Evolutionary conservation across 169 alveolate species (phyloP).

Genomic region (Babesia sp.): DNA sequence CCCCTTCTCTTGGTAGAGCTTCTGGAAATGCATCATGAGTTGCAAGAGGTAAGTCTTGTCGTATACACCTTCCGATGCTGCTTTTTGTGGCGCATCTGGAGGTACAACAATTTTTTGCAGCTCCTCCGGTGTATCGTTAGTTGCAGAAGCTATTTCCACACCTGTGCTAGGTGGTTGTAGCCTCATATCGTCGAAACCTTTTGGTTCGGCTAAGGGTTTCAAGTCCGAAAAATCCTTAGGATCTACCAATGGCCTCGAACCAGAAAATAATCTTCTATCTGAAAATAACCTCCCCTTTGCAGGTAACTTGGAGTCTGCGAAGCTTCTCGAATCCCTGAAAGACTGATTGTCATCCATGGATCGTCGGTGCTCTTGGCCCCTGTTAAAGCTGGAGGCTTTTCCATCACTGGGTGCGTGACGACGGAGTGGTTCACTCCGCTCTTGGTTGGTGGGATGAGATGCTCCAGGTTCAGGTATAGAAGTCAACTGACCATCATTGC

Average conservation of each 20-base stretch:
- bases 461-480: not conserved
- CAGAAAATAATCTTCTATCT: not conserved
- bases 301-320: not conserved
- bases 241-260: not conserved
- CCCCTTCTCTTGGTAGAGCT: constrained; percentile 2
- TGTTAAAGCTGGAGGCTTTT: not conserved
- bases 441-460: not conserved
- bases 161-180: not conserved
- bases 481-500: not conserved
- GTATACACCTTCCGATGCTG: constrained; percentile 21
- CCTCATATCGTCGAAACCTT: constrained; percentile 1
- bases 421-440: constrained; percentile 1
- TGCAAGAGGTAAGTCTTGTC: constrained; percentile 46
- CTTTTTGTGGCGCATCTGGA: constrained; percentile 23
- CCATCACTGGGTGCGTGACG: not conserved
- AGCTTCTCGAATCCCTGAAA: not conserved
- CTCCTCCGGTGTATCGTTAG: not conserved
- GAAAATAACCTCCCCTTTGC: not conserved
- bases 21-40: constrained; percentile 39
- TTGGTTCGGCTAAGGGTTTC: not conserved
- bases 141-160: not conserved
- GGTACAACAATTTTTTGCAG: constrained; percentile 11
- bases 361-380: not conserved
- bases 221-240: not conserved
- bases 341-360: not conserved